Base-by-base conservation (phyloP, 495 filamentous ascomycete genomes). In the Delitschia confertaspora region DNA sequence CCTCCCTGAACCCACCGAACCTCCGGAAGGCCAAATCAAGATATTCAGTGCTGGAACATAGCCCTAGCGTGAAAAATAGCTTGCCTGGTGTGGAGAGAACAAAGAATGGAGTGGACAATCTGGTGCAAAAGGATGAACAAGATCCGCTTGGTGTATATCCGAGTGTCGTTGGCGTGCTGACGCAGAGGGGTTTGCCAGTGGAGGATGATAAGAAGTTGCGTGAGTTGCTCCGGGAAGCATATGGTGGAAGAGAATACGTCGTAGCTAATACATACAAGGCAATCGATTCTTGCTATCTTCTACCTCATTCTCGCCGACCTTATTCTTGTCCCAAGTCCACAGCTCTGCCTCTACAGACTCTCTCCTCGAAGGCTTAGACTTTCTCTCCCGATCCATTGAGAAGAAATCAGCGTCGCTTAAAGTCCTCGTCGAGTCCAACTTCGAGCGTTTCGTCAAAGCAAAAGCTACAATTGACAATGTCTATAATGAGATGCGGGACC, bases 401-500 rank as follows among this genome's bases (percentile, higher is more conserved):
- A 85, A 96, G 59, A 98, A 98, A 58, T 94, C 88, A 1, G 91
- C 88, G 0, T 93, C 87, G 3, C 66, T 98, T 25, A 98, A 98
- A 60, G 83, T 93, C 1, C 72, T 98, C 3, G 91, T 98, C 18
- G 91, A 98, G 62, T 85, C 83, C 21, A 96, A 98, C 57, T 98
- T 98, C 56, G 93, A 98, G 65, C 80, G 88, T 23, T 98, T 98
- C 63, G 89, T 98, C 23, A 78, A 82, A 8, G 91, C 93, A 5
- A 98, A 98, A 60, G 82, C 86, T 3, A 95, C 88, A 5, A 96
- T 98, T 49, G 91, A 98, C 65, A 88, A 88, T 67, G 91, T 98
- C 26, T 98, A 98, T 63, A 88, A 76, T 25, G 93, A 96, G 64
- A 96, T 98, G 91, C 86, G 88, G 38, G 86, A 84, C 39, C 82